Base-by-base conservation (phyloP, 2,329 filamentous ascomycete species). In the Xylaria arbuscula region DNA sequence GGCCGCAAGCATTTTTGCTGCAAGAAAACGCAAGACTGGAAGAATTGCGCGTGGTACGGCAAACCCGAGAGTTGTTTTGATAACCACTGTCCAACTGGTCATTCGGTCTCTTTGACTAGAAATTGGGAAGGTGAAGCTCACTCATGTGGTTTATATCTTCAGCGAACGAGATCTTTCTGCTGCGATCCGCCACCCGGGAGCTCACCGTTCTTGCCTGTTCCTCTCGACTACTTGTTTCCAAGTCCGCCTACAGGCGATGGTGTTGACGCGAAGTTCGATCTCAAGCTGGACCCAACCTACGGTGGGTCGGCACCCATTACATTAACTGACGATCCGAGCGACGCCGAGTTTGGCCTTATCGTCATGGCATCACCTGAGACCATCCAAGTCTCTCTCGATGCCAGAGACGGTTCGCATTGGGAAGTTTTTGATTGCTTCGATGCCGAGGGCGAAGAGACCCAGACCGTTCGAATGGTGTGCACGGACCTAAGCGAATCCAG, bases 361-460 rank as follows among this genome's bases (percentile, higher is more conserved):
- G 74, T 81, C 34, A 69, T 81, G 6, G 73, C 73, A 5, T 70
- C 65, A 3, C 80, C 81, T 2, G 75, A 79, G 34, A 75, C 78
- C 59, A 50, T 81, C 4, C 75, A 80, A 45, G 51, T 73, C 10
- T 77, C 77, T 0, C 72, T 84, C 0, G 77, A 82, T 72, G 81
- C 80, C 72, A 76, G 82, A 28, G 81, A 84, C 64, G 82, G 82
- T 9, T 83, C 81, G 4, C 79, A 82, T 74, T 83, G 79, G 81
- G 81, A 84, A 8, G 80, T 80, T 53, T 51, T 32, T 8, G 71
- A 77, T 72, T 83, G 81, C 74, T 32, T 71, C 28, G 73, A 80
- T 40, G 32, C 63, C 1, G 48, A 68, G 11, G 72, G 65, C 57
- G 76, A 80, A 47, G 76, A 69, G 1, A 68, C 72, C n/a, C 80